Percentiles rank a stretch among this genome's conserved stretches.
These are phyloP conservation scores for Hansenula lynferdii DNA, from an alignment of 1,139 yeast genomes.

Conservation along the genomic window DNA sequence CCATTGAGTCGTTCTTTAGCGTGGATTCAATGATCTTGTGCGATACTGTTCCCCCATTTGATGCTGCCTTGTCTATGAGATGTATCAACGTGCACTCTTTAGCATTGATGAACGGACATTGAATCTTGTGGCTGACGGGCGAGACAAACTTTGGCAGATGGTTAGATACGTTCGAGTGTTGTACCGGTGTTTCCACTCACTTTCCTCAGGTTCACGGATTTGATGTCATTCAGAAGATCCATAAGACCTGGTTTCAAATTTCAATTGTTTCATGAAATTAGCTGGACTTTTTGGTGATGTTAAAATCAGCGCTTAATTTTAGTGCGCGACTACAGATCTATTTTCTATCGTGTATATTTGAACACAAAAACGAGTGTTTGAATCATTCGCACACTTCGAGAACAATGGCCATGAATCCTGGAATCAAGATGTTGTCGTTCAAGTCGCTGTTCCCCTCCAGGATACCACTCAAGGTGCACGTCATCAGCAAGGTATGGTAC, in stretches of 20 bases:
- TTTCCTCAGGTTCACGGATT: background rate
- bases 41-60: background rate
- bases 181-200: background rate
- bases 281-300: no score
- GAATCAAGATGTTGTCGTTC: slow-evolving; percentile 67
- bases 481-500: slow-evolving; percentile 41
- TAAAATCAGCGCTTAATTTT: no score
- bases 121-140: background rate
- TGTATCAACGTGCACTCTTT: background rate
- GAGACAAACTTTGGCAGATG: background rate
- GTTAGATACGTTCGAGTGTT: no score
- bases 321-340: no score
- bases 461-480: slow-evolving; percentile 47
- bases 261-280: no score
- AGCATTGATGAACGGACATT: background rate
- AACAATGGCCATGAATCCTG: slow-evolving; percentile 38
- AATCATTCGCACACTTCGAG: slow-evolving; percentile 7
- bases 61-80: background rate
- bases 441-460: slow-evolving; percentile 60
- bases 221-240: background rate
- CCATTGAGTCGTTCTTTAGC: no score
- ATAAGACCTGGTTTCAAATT: no score
- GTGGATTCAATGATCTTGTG: no score
- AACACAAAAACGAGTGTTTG: no score
- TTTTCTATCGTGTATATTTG: no score